Evolutionary conservation across 352 stramenopile genomes (phyloP), one percentile per base, ranked within the genome.

Genomic region (Phytophthora macrochlamydospora): DNA sequence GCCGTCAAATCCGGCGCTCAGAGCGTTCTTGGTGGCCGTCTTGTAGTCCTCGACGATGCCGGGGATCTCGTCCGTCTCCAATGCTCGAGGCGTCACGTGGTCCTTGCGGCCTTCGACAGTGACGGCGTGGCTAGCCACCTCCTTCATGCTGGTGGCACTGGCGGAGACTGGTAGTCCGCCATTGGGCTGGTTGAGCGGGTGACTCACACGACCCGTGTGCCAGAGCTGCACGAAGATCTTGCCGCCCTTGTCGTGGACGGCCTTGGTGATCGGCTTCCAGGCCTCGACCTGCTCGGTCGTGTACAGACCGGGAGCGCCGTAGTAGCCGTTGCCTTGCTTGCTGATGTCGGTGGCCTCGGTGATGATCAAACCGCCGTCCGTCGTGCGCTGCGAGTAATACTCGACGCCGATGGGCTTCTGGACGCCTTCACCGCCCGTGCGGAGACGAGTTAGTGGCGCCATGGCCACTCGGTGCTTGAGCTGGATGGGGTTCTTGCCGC

Each of bases 1-100:
- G n/a, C 91, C 91, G 56, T 98, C 92, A 60, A 98, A 97, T 35
- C 91, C 93, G 28, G 90, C 91, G 24, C 81, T 64, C 29, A 91
- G 80, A 2, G 81, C 76, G 18, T 81, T 82, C 43, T 67, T 67
- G 2, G 91, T 87, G 2, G 71, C 85, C 37, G 76, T 65, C 18
- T 75, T 72, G 70, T 88, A 98, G 52, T 93, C 82, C 51, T 89
- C 57, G 12, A 97, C 76, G 14, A 85, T 73, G 7, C 54, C 40
- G 35, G 78, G 61, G 62, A 97, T 93, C 32, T 97, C 90, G 18
- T 91, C 68, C 7, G 67, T 42, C 7, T 78, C 77, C 30, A 98
- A 67, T 29, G 77, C 75, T 31, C 76, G 70, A 2, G 91, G 91
- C 11, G 67, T 71, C 54, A 82, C 81, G 56, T 69, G 62, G 11